These are phyloP conservation scores for Ottelia alismoides DNA, from an alignment of 106 monocot genomes.

Conservation along the genomic window DNA sequence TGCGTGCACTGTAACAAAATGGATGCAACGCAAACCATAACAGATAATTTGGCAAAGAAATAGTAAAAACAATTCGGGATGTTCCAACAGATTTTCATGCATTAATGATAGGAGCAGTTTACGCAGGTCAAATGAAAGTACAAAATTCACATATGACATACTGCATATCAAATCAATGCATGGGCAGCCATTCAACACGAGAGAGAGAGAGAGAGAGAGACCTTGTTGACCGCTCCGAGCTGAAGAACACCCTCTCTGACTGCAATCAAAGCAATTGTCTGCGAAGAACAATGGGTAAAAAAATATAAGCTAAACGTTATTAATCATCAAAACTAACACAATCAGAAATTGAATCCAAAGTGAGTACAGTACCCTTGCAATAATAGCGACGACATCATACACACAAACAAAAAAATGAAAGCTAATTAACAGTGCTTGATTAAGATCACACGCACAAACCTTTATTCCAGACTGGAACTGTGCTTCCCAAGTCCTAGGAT, in stretches of 20 bases:
- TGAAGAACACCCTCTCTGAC: constrained; percentile 97
- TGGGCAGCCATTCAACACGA: too few relatives aligned
- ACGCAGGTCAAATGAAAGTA: too few relatives aligned
- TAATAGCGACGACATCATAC: not conserved
- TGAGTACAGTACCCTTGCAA: not conserved
- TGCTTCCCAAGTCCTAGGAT: constrained; percentile 99
- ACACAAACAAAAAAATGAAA: not conserved
- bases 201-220: constrained; percentile 22
- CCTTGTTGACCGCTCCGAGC: constrained; percentile 80
- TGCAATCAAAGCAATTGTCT: constrained; percentile 96
- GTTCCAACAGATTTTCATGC: too few relatives aligned
- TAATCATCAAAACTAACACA: not conserved
- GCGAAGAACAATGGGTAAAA: constrained; percentile 4
- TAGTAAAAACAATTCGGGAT: too few relatives aligned
- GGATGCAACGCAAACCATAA: not conserved
- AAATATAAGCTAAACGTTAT: not conserved
- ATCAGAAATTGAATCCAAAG: not conserved
- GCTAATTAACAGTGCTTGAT: too few relatives aligned
- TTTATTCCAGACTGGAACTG: constrained; percentile 98
- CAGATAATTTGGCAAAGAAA: not conserved
- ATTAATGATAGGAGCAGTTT: too few relatives aligned
- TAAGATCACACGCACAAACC: too few relatives aligned
- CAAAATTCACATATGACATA: too few relatives aligned
- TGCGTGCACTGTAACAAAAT: not conserved
- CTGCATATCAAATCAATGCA: too few relatives aligned